Conservation (phyloP, 208 protist species). For the Trypanosoma lewisi region DNA sequence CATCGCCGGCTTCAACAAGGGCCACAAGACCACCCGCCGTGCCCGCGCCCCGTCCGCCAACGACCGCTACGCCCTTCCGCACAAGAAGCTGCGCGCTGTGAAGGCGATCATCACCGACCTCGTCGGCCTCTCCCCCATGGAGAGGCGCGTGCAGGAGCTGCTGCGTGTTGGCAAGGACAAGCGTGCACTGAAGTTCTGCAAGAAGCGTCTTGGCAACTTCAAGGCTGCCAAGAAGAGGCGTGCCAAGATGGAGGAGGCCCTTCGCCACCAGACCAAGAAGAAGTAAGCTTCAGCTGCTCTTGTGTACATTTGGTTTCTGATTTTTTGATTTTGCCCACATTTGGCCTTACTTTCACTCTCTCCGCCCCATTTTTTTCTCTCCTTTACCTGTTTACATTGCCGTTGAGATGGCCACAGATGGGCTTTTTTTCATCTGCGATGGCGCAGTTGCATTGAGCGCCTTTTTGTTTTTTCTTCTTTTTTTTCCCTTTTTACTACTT, state of each 20-base stretch:
- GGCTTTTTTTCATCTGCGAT: no score
- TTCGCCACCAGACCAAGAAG: slow-evolving; percentile 87
- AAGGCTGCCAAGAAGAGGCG: slow-evolving; percentile 92
- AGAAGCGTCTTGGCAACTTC: slow-evolving; percentile 92
- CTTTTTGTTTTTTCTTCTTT: background rate
- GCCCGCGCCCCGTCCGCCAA: slow-evolving; percentile 67
- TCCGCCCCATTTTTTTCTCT: slow-evolving; percentile 1
- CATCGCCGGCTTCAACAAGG: slow-evolving; percentile 92
- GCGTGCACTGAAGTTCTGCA: slow-evolving; percentile 93
- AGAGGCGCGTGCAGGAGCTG: slow-evolving; percentile 92
- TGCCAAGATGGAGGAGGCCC: slow-evolving; percentile 88
- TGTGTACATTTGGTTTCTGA: slow-evolving; percentile 2
- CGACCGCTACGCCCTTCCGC: slow-evolving; percentile 81
- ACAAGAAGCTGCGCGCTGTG: slow-evolving; percentile 90
- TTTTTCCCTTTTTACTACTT: background rate
- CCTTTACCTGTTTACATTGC: background rate
- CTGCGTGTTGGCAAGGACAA: slow-evolving; percentile 95
- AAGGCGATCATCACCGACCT: slow-evolving; percentile 91
- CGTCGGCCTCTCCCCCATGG: slow-evolving; percentile 89
- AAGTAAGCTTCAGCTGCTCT: slow-evolving; percentile 40
- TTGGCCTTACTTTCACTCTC: no score
- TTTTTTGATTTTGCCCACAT: slow-evolving; percentile 8
- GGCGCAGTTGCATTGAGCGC: background rate
- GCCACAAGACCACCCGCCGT: slow-evolving; percentile 88
- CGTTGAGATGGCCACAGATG: no score